These are phyloP conservation scores for Pseudopithomyces chartarum DNA, from an alignment of 2,329 filamentous ascomycete species.

Conservation along the genomic window DNA sequence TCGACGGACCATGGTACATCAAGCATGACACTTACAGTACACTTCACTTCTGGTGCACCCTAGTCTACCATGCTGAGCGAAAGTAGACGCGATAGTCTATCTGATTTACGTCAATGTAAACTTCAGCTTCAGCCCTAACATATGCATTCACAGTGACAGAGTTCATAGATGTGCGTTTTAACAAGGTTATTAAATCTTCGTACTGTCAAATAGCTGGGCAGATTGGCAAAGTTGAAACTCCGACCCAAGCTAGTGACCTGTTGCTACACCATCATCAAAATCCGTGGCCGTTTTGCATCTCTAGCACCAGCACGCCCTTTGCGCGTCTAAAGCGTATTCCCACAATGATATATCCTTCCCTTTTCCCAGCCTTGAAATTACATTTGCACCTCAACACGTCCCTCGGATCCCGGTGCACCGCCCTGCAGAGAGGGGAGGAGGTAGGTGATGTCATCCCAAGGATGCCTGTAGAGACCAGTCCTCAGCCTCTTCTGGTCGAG, in stretches of 20 bases:
- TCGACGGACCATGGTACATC: no score
- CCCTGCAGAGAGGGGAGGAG: constrained; percentile 46
- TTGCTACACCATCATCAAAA: constrained; percentile 36
- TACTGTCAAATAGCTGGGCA: constrained; percentile 1
- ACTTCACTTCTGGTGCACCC: no score
- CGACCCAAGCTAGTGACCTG: constrained; percentile 33
- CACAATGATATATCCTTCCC: constrained; percentile 34
- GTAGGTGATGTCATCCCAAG: constrained; percentile 70
- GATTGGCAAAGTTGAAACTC: constrained; percentile 14
- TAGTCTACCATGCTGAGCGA: no score
- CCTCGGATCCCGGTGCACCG: constrained; percentile 46
- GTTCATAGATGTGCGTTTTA: not conserved
- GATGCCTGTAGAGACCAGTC: constrained; percentile 95
- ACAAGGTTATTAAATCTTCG: constrained; percentile 14
- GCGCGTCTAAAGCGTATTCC: constrained; percentile 26
- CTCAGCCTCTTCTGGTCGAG: constrained; percentile 99
- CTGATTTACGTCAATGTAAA: no score
- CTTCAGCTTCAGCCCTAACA: not conserved
- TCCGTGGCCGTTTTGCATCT: constrained; percentile 29
- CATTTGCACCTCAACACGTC: constrained; percentile 49
- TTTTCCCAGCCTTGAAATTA: constrained; percentile 34
- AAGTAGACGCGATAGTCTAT: no score
- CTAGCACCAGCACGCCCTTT: constrained; percentile 28
- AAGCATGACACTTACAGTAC: no score
- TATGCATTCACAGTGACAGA: not conserved